These are phyloP conservation scores for Syzygium malaccense DNA, from an alignment of 441 rosid genomes.

Conservation along the genomic window DNA sequence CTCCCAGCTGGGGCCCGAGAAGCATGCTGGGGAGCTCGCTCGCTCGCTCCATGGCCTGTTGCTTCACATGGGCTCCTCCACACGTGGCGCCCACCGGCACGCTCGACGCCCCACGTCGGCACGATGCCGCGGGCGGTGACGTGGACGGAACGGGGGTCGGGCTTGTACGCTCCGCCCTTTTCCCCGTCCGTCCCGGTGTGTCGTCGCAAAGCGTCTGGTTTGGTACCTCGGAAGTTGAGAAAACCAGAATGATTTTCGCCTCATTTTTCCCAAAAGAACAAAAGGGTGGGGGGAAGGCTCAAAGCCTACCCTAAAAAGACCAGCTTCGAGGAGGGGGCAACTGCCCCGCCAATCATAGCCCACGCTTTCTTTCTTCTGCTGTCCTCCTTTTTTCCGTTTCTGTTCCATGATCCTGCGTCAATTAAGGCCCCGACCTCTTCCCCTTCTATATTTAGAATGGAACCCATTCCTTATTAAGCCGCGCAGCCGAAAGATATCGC, in stretches of 20 bases:
- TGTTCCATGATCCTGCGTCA: not conserved
- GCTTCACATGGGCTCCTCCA: constrained; percentile 15
- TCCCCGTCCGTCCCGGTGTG: not conserved
- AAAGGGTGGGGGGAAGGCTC: not conserved
- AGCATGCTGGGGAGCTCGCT: constrained; percentile 23
- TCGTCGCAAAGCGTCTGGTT: not conserved
- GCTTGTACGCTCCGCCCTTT: not conserved
- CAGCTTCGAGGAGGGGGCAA: not conserved
- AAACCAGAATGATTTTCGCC: not conserved
- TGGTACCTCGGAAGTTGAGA: constrained; percentile 11
- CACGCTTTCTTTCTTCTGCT: too few relatives aligned
- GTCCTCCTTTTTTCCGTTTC: not conserved
- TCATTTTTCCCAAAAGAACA: not conserved
- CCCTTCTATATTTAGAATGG: not conserved
- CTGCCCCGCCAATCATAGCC: not conserved
- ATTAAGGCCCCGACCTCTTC: not conserved
- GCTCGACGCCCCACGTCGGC: not conserved
- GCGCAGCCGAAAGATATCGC: not conserved
- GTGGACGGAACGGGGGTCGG: not conserved
- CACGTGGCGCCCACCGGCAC: constrained; percentile 12
- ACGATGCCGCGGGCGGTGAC: not conserved
- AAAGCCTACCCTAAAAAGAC: not conserved
- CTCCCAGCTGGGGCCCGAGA: constrained; percentile 15
- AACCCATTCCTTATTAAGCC: not conserved
- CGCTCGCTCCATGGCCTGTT: constrained; percentile 2